Base-by-base conservation (phyloP, 73 alveolate genomes). In the Paramecium caudatum region DNA sequence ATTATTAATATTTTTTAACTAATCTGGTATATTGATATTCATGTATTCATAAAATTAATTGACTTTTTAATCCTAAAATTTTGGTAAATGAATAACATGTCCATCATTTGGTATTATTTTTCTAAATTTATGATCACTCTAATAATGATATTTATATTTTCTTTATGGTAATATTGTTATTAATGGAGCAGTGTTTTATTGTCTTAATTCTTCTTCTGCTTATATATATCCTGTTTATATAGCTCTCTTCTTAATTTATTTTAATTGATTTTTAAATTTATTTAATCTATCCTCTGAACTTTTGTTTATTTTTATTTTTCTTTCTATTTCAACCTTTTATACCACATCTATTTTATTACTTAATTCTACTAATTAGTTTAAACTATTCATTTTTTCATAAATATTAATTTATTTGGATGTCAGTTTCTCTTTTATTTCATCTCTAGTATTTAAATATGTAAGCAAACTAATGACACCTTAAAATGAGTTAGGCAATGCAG, bases 181-280 rank as follows among this genome's bases (percentile, higher is more conserved):
- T 27, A 74, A 43, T 9, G 19, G 55, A 41, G 88, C 88, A 37
- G 88, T 39, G 21, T 43, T 37, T 23, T 74, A 41, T 19, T 23
- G 3, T 43, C 88, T 74, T 21, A 74, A 74, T 41, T 37, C 88
- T n/a, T 74, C 88, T 74, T 74, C 88, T 21, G 88, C 88, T 41
- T 19, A 19, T 16, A 27, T 37, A 4, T 27, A 21, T 74, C 88
- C 88, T 15, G 39, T 37, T 17, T 43, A 34, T 15, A 43, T 74
- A 25, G 88, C 62, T 74, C 47, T 21, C 3, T 43, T 32, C 43
- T 74, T 74, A 19, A 74, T 37, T 41, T 41, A 12, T 6, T 74
- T 41, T 74, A 74, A 74, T 8, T 74, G 32, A 30, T 43, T 37
- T 45, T 43, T 41, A 19, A 74, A 45, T 37, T 74, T 36, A 39